Conservation (phyloP, 139 green algal genomes). For the Auxenochlorella pyrenoidosa region DNA sequence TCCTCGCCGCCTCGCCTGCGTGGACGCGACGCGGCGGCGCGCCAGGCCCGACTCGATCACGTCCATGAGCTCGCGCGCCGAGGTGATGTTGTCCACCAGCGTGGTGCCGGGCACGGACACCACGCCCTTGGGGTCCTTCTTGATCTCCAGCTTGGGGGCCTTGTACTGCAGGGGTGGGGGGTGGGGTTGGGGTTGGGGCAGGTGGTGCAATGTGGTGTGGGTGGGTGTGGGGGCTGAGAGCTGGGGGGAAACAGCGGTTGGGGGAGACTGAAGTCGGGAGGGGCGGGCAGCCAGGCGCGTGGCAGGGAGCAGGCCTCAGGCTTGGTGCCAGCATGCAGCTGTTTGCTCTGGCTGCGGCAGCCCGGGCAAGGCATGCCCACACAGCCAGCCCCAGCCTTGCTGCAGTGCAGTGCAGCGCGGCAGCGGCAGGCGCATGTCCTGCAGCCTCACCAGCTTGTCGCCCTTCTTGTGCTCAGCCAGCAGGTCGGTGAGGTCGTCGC, state of each 20-base stretch:
- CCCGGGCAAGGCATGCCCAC: too few species aligned
- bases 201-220: neutral
- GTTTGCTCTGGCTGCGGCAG: too few species aligned
- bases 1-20: neutral
- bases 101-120: slow-evolving; percentile 90
- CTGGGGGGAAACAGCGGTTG: too few species aligned
- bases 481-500: slow-evolving; percentile 88
- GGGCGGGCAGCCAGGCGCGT: too few species aligned
- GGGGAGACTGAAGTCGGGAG: too few species aligned
- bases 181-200: neutral
- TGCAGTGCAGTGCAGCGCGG: too few species aligned
- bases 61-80: slow-evolving; percentile 67
- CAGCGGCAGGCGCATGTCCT: too few species aligned
- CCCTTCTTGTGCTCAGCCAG: slow-evolving; percentile 60
- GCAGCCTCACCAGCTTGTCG: slow-evolving; percentile 20
- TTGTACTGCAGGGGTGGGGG: slow-evolving; percentile 28
- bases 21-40: slow-evolving; percentile 54
- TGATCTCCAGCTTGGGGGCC: slow-evolving; percentile 94
- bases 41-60: slow-evolving; percentile 67
- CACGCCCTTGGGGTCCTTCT: slow-evolving; percentile 96
- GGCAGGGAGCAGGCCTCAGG: too few species aligned
- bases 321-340: too few species aligned
- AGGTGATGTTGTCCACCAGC: slow-evolving; percentile 64
- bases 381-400: too few species aligned
- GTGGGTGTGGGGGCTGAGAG: too few species aligned